These are phyloP conservation scores for Xylogone sp. DNA, from an alignment of 2,329 filamentous ascomycete genomes.

Conservation along the genomic window DNA sequence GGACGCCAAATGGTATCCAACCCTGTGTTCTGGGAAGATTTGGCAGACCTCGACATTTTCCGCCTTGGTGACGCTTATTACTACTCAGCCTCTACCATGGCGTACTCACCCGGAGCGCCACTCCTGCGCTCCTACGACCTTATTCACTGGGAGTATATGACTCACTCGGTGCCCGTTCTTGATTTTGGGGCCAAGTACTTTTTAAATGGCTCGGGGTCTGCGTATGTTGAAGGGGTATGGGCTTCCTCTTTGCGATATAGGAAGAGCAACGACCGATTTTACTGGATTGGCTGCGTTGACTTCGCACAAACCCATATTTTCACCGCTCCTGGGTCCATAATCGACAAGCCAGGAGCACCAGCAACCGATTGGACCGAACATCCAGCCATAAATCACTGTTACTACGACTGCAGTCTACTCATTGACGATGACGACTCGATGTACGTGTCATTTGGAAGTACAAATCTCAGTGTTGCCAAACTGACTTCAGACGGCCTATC, in stretches of 20 bases:
- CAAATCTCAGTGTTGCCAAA: constrained; percentile 45
- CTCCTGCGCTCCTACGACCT: constrained; percentile 53
- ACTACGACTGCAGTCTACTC: constrained; percentile 55
- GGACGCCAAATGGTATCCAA: constrained; percentile 27
- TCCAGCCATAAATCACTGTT: constrained; percentile 40
- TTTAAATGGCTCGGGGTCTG: constrained; percentile 35
- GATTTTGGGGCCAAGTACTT: constrained; percentile 46
- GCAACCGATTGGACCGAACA: constrained; percentile 40
- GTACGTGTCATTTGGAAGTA: constrained; percentile 53
- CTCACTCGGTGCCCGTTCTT: constrained; percentile 41
- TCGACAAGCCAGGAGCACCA: constrained; percentile 15
- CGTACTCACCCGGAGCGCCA: constrained; percentile 51
- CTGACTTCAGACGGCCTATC: constrained; percentile 44
- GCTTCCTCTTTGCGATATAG: constrained; percentile 51
- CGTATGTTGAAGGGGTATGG: constrained; percentile 53
- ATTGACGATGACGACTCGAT: constrained; percentile 56
- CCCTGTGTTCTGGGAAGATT: constrained; percentile 52
- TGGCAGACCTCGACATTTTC: constrained; percentile 52
- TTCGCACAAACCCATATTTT: constrained; percentile 49
- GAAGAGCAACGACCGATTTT: constrained; percentile 43
- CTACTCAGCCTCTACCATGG: constrained; percentile 52
- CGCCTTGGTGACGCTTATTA: constrained; percentile 45
- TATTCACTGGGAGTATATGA: constrained; percentile 44
- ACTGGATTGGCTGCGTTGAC: constrained; percentile 56
- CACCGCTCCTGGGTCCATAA: constrained; percentile 35